Evolutionary conservation across 2,329 filamentous ascomycete genomes (phyloP).

Genomic region (Aureobasidium sp.): DNA sequence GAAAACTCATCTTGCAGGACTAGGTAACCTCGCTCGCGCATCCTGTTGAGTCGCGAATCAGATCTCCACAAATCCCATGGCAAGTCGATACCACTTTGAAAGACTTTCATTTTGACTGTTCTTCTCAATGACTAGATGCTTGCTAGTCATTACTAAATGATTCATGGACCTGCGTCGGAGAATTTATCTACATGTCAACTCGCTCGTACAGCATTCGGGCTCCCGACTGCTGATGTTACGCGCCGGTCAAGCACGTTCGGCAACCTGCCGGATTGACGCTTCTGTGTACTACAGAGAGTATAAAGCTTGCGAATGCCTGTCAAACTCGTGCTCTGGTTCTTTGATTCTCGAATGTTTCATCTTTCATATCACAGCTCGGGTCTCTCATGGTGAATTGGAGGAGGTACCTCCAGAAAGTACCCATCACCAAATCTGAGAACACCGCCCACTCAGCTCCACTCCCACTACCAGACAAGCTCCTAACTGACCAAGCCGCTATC

Average conservation of each 20-base stretch:
- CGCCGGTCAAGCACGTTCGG: constrained; percentile 1
- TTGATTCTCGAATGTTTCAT: neutral
- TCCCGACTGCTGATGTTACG: neutral
- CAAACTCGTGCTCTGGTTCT: neutral
- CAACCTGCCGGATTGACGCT: constrained; percentile 2
- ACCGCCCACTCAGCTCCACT: neutral
- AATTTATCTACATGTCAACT: neutral
- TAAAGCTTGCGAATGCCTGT: neutral
- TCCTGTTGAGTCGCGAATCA: neutral
- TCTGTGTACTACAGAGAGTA: neutral
- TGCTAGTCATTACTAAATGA: neutral
- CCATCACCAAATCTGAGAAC: neutral
- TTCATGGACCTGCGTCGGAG: constrained; percentile 1
- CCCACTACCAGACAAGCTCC: neutral
- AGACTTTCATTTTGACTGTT: neutral
- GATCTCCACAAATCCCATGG: neutral
- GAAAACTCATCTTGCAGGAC: neutral
- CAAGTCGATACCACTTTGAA: neutral
- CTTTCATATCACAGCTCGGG: neutral
- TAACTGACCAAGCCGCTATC: neutral
- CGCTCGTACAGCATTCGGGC: neutral
- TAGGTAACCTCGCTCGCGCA: neutral
- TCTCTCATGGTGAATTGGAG: neutral
- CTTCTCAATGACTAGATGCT: neutral
- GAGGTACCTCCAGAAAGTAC: neutral